A percentile compares a stretch with the other conserved stretches of the same genome.
Evolutionary conservation across 208 protist species (phyloP).

Genomic region (Trypanosomatidae sp.): DNA sequence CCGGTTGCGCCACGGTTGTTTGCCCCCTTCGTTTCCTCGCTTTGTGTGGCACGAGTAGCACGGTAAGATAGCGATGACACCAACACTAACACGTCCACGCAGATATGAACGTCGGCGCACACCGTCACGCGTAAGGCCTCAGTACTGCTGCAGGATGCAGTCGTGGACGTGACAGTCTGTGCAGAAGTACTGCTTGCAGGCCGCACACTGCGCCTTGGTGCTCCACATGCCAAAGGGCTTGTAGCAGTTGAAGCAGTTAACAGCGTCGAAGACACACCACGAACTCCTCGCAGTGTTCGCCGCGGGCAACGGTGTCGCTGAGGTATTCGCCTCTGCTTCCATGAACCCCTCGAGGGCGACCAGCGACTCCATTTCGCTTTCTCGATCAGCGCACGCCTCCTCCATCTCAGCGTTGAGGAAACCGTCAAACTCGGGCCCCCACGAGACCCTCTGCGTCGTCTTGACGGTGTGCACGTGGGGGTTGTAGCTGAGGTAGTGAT

Average conservation of each 20-base stretch:
- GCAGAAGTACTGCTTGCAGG: slow-evolving; percentile 43
- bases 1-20: not conserved
- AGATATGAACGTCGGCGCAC: not conserved
- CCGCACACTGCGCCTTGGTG: slow-evolving; percentile 22
- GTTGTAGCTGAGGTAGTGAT: slow-evolving; percentile 34
- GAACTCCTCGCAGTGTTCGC: slow-evolving; percentile 17
- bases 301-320: not conserved
- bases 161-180: slow-evolving; percentile 33
- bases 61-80: not conserved
- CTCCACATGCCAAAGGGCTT: slow-evolving; percentile 38
- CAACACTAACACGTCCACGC: not conserved
- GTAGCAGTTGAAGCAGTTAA: slow-evolving; percentile 50
- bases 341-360: slow-evolving; percentile 23
- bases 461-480: slow-evolving; percentile 16
- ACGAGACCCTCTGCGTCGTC: slow-evolving; percentile 29
- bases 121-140: not conserved
- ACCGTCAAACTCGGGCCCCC: slow-evolving; percentile 47
- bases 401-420: slow-evolving; percentile 49
- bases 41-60: not conserved
- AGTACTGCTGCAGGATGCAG: slow-evolving; percentile 22
- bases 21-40: not conserved
- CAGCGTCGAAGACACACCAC: slow-evolving; percentile 41
- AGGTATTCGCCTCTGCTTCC: not conserved
- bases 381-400: slow-evolving; percentile 38
- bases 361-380: slow-evolving; percentile 19